Percentiles rank a stretch among this genome's conserved stretches.
Conservation (phyloP, 1,284 basidiomycete genomes). For the Marasmius tenuissimus region DNA sequence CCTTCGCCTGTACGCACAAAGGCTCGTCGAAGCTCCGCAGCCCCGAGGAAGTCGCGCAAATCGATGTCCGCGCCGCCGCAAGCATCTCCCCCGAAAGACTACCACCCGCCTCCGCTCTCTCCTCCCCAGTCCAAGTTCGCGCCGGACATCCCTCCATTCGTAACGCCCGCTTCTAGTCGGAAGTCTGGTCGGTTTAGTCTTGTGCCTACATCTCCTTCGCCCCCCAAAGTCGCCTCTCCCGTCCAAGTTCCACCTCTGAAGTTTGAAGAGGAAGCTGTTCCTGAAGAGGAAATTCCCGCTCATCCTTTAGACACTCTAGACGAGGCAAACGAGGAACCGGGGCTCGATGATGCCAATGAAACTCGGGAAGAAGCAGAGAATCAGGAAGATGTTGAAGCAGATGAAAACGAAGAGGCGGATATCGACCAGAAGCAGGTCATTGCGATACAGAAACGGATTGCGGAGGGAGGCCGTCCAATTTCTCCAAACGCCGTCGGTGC, state of each 20-base stretch:
- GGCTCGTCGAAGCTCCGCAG: constrained; percentile 44
- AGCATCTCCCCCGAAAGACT: constrained; percentile 34
- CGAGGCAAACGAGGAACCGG: constrained; percentile 13
- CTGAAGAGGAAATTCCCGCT: background rate
- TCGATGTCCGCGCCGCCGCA: constrained; percentile 72
- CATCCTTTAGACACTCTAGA: constrained; percentile 22
- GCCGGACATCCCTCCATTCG: constrained; percentile 47
- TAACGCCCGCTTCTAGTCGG: constrained; percentile 12
- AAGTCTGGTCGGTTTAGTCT: constrained; percentile 1
- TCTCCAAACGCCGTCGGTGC: constrained; percentile 8
- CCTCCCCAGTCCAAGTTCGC: constrained; percentile 55
- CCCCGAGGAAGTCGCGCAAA: constrained; percentile 57
- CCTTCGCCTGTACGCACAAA: constrained; percentile 57
- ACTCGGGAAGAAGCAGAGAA: background rate
- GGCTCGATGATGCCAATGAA: constrained; percentile 25
- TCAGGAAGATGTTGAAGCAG: constrained; percentile 19
- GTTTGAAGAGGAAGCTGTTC: constrained; percentile 11
- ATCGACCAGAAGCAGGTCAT: constrained; percentile 22
- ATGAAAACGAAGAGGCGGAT: constrained; percentile 20
- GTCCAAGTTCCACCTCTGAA: constrained; percentile 2
- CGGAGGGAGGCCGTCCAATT: constrained; percentile 25
- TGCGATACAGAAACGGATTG: constrained; percentile 36
- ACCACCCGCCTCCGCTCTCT: constrained; percentile 18
- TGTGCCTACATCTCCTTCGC: constrained; percentile 1
- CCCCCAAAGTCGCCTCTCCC: constrained; percentile 10